Conservation (phyloP, 2,329 filamentous ascomycete species). For the Diaporthe ampelina region DNA sequence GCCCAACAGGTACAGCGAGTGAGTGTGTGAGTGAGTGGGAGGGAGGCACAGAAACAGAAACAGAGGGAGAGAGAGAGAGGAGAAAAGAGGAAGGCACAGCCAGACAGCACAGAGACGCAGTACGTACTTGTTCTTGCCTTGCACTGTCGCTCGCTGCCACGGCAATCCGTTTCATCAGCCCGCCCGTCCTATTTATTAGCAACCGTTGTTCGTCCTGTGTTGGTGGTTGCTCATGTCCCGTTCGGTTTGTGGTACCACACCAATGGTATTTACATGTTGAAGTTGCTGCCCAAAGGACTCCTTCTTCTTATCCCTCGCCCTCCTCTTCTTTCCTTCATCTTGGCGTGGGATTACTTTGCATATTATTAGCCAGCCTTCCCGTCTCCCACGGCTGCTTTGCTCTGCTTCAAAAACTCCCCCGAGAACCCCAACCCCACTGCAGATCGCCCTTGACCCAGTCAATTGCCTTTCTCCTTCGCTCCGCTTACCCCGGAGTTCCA, state of each 20-base stretch:
- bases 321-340: neutral
- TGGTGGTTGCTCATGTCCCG: neutral
- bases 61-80: no score
- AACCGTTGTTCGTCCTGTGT: constrained; percentile 17
- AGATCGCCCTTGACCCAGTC: constrained; percentile 22
- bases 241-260: neutral
- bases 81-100: neutral
- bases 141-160: no score
- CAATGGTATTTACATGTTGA: constrained; percentile 21
- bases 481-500: constrained; percentile 13
- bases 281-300: constrained; percentile 17
- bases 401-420: constrained; percentile 5
- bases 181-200: neutral
- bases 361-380: constrained; percentile 14
- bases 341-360: neutral
- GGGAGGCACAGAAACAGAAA: no score
- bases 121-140: no score
- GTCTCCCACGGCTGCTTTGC: neutral
- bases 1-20: neutral
- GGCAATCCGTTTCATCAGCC: neutral
- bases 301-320: neutral
- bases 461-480: constrained; percentile 1
- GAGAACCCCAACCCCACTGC: constrained; percentile 3
- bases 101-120: neutral
- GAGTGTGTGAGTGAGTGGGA: neutral